Evolutionary conservation across 345 rosid genomes (phyloP).

Genomic region (Pugionium cornutum): DNA sequence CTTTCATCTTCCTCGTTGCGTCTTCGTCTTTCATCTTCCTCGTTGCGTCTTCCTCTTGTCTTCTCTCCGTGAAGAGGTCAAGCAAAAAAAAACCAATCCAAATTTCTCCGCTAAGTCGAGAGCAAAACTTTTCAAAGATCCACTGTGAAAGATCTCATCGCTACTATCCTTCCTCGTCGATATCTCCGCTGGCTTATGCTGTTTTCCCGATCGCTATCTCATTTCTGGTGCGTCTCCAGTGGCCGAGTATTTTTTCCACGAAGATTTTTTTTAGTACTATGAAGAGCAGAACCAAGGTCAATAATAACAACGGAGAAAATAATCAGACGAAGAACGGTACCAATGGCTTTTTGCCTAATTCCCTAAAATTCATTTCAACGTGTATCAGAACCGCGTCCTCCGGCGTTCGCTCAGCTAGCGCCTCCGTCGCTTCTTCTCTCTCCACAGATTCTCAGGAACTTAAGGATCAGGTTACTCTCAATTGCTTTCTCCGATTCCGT

Average conservation of each 20-base stretch:
- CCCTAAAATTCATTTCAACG: constrained; percentile 82
- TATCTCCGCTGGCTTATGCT: constrained; percentile 45
- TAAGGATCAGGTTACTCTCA: constrained; percentile 67
- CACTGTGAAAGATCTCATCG: constrained; percentile 15
- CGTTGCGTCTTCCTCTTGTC: neutral
- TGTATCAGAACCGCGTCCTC: constrained; percentile 89
- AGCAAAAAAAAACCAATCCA: constrained; percentile 19
- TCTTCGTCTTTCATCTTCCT: too few species aligned
- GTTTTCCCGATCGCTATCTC: constrained; percentile 45
- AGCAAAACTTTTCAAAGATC: constrained; percentile 15
- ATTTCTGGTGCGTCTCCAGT: constrained; percentile 54
- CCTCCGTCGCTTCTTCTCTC: constrained; percentile 83
- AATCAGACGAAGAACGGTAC: constrained; percentile 39
- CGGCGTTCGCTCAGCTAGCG: constrained; percentile 86
- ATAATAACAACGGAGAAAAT: constrained; percentile 39
- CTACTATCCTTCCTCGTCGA: neutral
- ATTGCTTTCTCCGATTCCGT: neutral
- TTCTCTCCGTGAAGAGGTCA: constrained; percentile 42
- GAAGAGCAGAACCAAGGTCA: constrained; percentile 56
- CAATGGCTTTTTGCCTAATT: constrained; percentile 69
- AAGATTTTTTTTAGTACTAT: constrained; percentile 45
- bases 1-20: constrained; percentile 13
- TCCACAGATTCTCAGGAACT: constrained; percentile 57
- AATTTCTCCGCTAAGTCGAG: constrained; percentile 40
- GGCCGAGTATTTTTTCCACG: constrained; percentile 43